Evolutionary conservation across 225 moss, liverwort and hornwort genomes (phyloP).

Genomic region (Takakia lepidozioides): DNA sequence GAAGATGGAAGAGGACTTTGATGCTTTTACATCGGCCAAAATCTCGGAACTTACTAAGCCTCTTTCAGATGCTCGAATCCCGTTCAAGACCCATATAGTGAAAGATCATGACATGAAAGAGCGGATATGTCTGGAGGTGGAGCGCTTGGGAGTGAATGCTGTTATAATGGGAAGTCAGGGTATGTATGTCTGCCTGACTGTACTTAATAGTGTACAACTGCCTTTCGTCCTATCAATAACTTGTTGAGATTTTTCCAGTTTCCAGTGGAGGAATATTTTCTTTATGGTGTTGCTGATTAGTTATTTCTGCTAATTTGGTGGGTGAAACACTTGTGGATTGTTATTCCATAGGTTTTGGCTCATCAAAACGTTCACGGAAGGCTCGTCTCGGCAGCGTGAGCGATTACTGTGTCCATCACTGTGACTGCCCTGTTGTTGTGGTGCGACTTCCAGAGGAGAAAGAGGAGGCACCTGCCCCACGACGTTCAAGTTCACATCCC

Average conservation of each 20-base stretch:
- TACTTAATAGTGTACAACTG: too few species aligned
- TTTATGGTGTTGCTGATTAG: too few species aligned
- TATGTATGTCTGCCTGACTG: slow-evolving; percentile 11
- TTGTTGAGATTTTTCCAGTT: too few species aligned
- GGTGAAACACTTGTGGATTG: too few species aligned
- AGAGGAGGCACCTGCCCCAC: slow-evolving; percentile 38
- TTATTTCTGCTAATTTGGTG: too few species aligned
- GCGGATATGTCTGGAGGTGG: slow-evolving; percentile 55
- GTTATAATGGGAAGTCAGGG: slow-evolving; percentile 67
- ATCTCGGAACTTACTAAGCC: slow-evolving; percentile 50
- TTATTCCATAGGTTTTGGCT: slow-evolving; percentile 38
- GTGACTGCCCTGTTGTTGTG: slow-evolving; percentile 58
- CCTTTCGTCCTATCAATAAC: too few species aligned
- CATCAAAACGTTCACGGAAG: slow-evolving; percentile 42
- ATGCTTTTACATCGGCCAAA: slow-evolving; percentile 42
- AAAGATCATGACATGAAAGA: slow-evolving; percentile 73
- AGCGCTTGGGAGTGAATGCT: slow-evolving; percentile 55
- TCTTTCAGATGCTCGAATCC: slow-evolving; percentile 42
- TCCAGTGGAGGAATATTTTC: too few species aligned
- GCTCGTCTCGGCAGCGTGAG: slow-evolving; percentile 63
- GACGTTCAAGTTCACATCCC: slow-evolving; percentile 35
- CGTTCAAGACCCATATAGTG: slow-evolving; percentile 60
- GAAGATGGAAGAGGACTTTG: slow-evolving; percentile 65
- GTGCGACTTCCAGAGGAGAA: slow-evolving; percentile 53
- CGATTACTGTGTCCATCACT: slow-evolving; percentile 60